Evolutionary conservation across 768 basidiomycete genomes (phyloP).

Genomic region (Rhizopogon roseolus): DNA sequence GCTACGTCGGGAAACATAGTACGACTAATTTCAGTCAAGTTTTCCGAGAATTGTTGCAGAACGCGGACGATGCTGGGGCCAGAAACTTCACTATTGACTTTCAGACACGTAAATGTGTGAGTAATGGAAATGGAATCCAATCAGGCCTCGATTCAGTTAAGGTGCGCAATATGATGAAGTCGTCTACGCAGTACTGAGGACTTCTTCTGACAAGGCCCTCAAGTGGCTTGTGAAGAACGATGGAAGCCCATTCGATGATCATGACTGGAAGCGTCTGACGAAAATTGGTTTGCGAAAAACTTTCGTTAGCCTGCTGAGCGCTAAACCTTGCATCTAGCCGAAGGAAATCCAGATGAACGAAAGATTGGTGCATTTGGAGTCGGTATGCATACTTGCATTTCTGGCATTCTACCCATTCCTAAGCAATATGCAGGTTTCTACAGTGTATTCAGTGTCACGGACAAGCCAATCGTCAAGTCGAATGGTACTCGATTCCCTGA

Average conservation of each 20-base stretch:
- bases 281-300: conserved; percentile 30
- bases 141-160: not conserved
- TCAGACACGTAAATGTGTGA: conserved; percentile 14
- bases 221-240: conserved; percentile 43
- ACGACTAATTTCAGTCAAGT: no score
- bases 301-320: not conserved
- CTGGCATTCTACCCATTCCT: not conserved
- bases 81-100: conserved; percentile 31
- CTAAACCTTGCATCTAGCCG: conserved; percentile 24
- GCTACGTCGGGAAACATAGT: no score
- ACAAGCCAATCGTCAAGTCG: conserved; percentile 21
- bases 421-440: conserved; percentile 14
- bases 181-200: not conserved
- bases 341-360: conserved; percentile 48
- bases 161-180: not conserved
- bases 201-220: conserved; percentile 23
- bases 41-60: no score
- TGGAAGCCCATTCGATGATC: conserved; percentile 38
- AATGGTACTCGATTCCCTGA: conserved; percentile 2
- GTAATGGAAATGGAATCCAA: not conserved
- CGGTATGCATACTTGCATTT: conserved; percentile 6
- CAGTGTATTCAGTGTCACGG: conserved; percentile 24
- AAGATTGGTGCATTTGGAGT: conserved; percentile 47
- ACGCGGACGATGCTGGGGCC: conserved; percentile 39
- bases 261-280: conserved; percentile 44